Conservation (phyloP, 164 flowering plant genomes). For the Brasenia schreberi region DNA sequence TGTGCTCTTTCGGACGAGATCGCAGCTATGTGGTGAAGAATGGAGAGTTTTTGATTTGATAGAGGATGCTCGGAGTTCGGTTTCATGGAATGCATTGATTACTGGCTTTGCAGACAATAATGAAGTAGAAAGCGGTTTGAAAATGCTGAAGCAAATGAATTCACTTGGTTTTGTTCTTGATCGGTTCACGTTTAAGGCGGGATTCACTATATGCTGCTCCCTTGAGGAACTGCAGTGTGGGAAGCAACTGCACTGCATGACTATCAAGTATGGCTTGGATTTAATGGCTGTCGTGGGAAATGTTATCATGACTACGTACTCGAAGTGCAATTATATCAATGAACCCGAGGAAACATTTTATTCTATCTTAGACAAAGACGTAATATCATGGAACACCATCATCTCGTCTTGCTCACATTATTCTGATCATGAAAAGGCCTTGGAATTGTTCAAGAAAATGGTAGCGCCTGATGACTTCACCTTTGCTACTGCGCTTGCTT, state of each 20-base stretch:
- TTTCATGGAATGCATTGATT: conserved; percentile 46
- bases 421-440: conserved; percentile 37
- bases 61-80: conserved; percentile 18
- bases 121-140: conserved; percentile 26
- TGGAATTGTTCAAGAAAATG: conserved; percentile 38
- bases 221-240: conserved; percentile 24
- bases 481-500: conserved; percentile 43
- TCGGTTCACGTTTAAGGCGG: conserved; percentile 40
- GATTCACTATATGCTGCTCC: conserved; percentile 24
- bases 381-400: conserved; percentile 60
- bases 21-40: conserved; percentile 35
- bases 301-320: conserved; percentile 50
- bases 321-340: conserved; percentile 24
- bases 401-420: conserved; percentile 47
- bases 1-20: conserved; percentile 31
- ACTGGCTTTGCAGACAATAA: conserved; percentile 42
- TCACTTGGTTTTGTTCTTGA: conserved; percentile 41
- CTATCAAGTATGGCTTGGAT: conserved; percentile 39
- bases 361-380: conserved; percentile 39
- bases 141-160: conserved; percentile 30
- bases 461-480: conserved; percentile 45
- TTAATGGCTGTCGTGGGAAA: conserved; percentile 39
- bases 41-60: conserved; percentile 12
- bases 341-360: conserved; percentile 38
- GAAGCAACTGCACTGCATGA: conserved; percentile 31